Evolutionary conservation across 2,329 filamentous ascomycete genomes (phyloP), one percentile per base, ranked within the genome.

Genomic region (Fusarium aywerte): DNA sequence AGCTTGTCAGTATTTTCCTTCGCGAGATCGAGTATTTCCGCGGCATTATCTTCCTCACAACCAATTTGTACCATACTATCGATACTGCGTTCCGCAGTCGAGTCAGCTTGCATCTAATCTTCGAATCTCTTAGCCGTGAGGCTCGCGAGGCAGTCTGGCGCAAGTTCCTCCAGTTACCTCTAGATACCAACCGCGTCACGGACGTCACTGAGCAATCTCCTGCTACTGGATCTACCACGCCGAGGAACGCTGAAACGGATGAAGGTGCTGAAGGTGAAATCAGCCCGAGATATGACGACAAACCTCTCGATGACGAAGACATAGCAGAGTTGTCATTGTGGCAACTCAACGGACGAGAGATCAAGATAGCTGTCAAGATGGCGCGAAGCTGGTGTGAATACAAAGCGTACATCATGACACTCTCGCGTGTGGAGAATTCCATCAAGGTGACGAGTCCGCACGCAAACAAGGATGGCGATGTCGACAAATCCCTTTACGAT

Each of bases 321-420:
- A 59, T 83, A 5, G 67, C 72, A 27, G 75, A 81, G 64, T 73
- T 84, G 12, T 74, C 75, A 4, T 71, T 76, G 21, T 81, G 77
- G 80, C 73, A 76, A 58, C 75, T 82, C 55, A 84, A 83, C 44
- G 82, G 80, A 6, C 74, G 80, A 21, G 78, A 82, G 76, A 84
- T 83, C 66, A 83, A 83, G 72, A 82, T 78, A 55, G 80, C 78
- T 10, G 76, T 83, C 68, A 80, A 82, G 74, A 82, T 83, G 81
- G 79, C 78, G 2, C 74, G 75, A 49, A 78, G 73, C 20, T 83
- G 81, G 81, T 84, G 81, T 67, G 74, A 79, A 32, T 74, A 80
- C 65, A 82, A 83, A 73, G 75, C 74, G 9, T 80, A 82, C 45
- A 70, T 71, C 16, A 75, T 84, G 73, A 81, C 78, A 42, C 70